Percentiles rank a stretch among this genome's conserved stretches.
Evolutionary conservation across 164 flowering plant genomes (phyloP).

Genomic region (Piper betle): DNA sequence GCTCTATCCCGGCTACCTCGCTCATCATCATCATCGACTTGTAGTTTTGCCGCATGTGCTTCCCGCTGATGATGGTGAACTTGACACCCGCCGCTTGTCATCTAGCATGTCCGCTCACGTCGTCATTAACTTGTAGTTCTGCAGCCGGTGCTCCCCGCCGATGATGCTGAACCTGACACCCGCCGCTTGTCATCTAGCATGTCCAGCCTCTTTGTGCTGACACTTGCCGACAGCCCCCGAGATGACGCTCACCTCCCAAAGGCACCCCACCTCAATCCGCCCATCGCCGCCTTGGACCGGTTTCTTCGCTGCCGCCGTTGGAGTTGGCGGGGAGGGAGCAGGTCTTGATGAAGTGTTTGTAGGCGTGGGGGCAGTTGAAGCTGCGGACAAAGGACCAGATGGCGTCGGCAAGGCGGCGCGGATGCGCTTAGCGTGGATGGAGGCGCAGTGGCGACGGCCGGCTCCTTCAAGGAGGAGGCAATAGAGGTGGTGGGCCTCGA

Average conservation of each 20-base stretch:
- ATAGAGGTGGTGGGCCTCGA: slow-evolving; percentile 3
- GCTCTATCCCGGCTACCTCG: slow-evolving; percentile 20
- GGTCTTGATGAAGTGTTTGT: slow-evolving; percentile 94
- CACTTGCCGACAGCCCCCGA: slow-evolving; percentile 85
- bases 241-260: slow-evolving; percentile 77
- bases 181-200: slow-evolving; percentile 54
- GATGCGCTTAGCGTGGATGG: slow-evolving; percentile 62
- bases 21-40: slow-evolving; percentile 70
- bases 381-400: slow-evolving; percentile 83
- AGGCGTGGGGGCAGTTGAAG: slow-evolving; percentile 76
- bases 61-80: slow-evolving; percentile 85
- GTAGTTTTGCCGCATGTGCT: slow-evolving; percentile 79
- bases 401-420: slow-evolving; percentile 38
- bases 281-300: no score
- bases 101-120: slow-evolving; percentile 64
- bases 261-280: slow-evolving; percentile 52
- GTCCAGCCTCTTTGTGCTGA: slow-evolving; percentile 83
- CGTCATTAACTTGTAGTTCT: slow-evolving; percentile 78
- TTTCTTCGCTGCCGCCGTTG: slow-evolving; percentile 1
- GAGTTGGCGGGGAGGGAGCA: slow-evolving; percentile 52
- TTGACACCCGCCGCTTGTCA: slow-evolving; percentile 58
- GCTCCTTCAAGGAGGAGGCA: slow-evolving; percentile 8
- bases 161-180: slow-evolving; percentile 74
- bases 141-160: slow-evolving; percentile 91
- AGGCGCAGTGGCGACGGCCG: slow-evolving; percentile 51